Base-by-base conservation (phyloP, 2,329 filamentous ascomycete species). In the Trichoderma gracile region DNA sequence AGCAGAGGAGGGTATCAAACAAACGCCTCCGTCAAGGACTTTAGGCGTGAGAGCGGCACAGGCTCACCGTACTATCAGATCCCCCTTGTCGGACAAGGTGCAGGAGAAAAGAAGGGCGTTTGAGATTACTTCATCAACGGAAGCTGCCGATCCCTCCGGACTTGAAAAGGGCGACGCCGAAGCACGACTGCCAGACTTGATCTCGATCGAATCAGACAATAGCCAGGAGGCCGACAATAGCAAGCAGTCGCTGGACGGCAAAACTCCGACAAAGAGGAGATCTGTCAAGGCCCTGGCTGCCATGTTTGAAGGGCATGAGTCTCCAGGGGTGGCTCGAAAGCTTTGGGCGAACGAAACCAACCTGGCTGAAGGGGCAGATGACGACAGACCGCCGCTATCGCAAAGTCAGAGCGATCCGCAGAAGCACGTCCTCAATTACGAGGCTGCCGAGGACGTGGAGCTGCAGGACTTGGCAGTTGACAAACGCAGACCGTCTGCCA, bases 241-340 rank as follows among this genome's bases (percentile, higher is more conserved):
- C 40, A 55, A 57, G 14, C 12, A 50, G 45, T 45, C 38, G 0
- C 7, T 45, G 15, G 56, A 69, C 42, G 65, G 68, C 2, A 68
- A 67, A 8, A 66, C 66, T 1, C 64, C 70, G 5, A 71, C 62
- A 25, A 79, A 73, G 23, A 67, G 63, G 65, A 70, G 71, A 21
- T 72, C 75, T 3, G 82, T 84, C 14, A 81, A 74, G 68, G 81
- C 80, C 2, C 83, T 86, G 76, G 79, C 82, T 4, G 82, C 82
- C 42, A 77, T 79, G 70, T 84, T 84, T 70, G 81, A 86, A 66
- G 77, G 70, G 15, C 65, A 68, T 23, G 64, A 65, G 4, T 33
- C 58, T 25, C 42, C 49, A 19, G 2, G 19, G 19, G 12, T n/a
- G n/a, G 14, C 40, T 27, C 21, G 49, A 46, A 53, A 50, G 19